Base-by-base conservation (phyloP, 176 grass and related monocot species). In the Elymus sibiricus region DNA sequence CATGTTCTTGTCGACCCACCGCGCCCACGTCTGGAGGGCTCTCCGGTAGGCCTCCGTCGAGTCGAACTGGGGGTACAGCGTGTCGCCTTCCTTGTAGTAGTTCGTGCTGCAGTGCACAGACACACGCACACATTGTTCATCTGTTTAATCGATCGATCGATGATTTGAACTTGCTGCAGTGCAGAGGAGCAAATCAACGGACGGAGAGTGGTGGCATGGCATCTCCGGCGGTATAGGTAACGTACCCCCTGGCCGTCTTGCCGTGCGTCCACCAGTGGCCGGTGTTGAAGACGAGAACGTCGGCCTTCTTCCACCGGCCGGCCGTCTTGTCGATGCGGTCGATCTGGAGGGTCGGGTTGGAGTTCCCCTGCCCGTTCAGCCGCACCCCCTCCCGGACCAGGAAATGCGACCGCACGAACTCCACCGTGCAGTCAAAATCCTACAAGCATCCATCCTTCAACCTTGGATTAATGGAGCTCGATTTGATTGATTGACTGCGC, bases 201-300 rank as follows among this genome's bases (percentile, higher is more conserved):
- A 15, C 39, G n/a, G 70, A 71, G 15, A 9, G 39, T 0, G 39
- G 9, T 42, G 40, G 40, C 38, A 39, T 51, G 47, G 15, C 47
- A 55, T 51, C 47, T 17, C 47, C 15, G 47, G 47, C 47, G 47
- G 67, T 29, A 29, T 6, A 2, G 34, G 7, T 38, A 4, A 3
- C 28, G 79, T 91, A 98, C 96, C 92, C 96, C 44, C 92, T 88
- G 31, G 96, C 93, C 28, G 93, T 98, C 86, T 98, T 98, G 64
- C 93, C 92, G 94, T 98, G 96, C 27, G 88, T 94, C 96, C 96
- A 98, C 96, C 96, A 98, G 86, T 98, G 96, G 22, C 96, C 96
- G 62, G 96, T 98, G 85, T 98, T 98, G 86, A 98, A 98, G 74
- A 98, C 70, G 79, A 98, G 80, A 70, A 98, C 87, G 75, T 98